A percentile compares a stretch with the other conserved stretches of the same genome.
These are phyloP conservation scores for Suhomyces yuchorum DNA, from an alignment of 1,139 yeast species.

Conservation along the genomic window DNA sequence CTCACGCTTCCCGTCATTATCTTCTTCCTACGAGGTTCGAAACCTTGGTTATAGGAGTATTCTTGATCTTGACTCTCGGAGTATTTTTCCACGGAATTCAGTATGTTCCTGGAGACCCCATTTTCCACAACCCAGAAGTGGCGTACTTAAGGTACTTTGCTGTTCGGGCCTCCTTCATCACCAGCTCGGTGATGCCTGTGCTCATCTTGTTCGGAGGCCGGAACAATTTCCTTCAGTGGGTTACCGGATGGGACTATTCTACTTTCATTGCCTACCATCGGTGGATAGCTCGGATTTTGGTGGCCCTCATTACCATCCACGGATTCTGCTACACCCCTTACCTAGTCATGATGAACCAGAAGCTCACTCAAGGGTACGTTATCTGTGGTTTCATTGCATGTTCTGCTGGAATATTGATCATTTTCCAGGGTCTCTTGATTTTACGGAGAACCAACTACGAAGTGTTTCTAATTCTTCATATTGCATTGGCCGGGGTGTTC, in stretches of 20 bases:
- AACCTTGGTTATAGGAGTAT: constrained; percentile 16
- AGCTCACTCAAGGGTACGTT: constrained; percentile 24
- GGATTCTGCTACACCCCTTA: constrained; percentile 34
- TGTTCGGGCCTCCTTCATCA: constrained; percentile 59
- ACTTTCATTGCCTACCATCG: constrained; percentile 60
- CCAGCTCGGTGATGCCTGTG: constrained; percentile 54
- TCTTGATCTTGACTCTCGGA: constrained; percentile 8
- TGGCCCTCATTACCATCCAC: constrained; percentile 43
- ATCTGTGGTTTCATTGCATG: constrained; percentile 35
- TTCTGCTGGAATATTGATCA: constrained; percentile 35
- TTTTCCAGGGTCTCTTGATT: constrained; percentile 37
- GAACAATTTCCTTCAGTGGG: constrained; percentile 55
- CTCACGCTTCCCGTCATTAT: constrained; percentile 31
- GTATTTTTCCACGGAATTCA: constrained; percentile 21
- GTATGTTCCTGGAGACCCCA: constrained; percentile 31
- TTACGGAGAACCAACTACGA: constrained; percentile 49
- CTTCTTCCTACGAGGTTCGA: constrained; percentile 68
- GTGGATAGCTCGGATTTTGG: constrained; percentile 56
- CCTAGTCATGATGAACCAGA: constrained; percentile 6
- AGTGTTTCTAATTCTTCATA: constrained; percentile 43
- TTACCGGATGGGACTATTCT: constrained; percentile 64
- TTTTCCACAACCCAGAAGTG: constrained; percentile 22
- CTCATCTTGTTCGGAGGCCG: constrained; percentile 62
- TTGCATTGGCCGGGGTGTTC: constrained; percentile 42
- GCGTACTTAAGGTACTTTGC: constrained; percentile 44